These are phyloP conservation scores for Aspergillus sp. DNA, from an alignment of 2,329 filamentous ascomycete species.

Conservation along the genomic window DNA sequence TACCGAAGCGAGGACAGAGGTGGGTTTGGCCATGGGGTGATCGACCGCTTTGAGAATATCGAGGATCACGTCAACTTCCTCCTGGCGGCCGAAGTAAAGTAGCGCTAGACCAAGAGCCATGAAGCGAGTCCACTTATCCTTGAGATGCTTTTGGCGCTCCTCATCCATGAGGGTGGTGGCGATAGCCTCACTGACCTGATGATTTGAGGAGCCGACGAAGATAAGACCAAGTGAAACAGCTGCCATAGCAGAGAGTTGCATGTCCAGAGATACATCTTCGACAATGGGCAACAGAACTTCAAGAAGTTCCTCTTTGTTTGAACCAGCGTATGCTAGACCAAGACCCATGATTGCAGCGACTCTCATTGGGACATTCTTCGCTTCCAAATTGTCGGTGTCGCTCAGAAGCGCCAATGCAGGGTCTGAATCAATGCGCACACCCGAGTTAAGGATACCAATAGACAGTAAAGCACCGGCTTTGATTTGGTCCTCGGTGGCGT, in stretches of 20 bases:
- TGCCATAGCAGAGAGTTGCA: slow-evolving; percentile 96
- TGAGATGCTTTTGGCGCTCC: slow-evolving; percentile 83
- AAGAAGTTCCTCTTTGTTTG: slow-evolving; percentile 85
- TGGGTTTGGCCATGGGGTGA: slow-evolving; percentile 96
- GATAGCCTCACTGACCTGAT: slow-evolving; percentile 88
- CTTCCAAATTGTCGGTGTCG: slow-evolving; percentile 75
- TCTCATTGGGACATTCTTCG: slow-evolving; percentile 73
- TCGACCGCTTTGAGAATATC: slow-evolving; percentile 97
- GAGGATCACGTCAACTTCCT: slow-evolving; percentile 96
- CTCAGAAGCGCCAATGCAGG: slow-evolving; percentile 84
- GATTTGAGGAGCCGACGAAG: slow-evolving; percentile 88
- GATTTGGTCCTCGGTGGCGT: slow-evolving; percentile 77
- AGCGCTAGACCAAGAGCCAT: slow-evolving; percentile 90
- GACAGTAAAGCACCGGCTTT: slow-evolving; percentile 89
- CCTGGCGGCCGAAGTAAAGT: slow-evolving; percentile 93
- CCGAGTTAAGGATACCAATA: slow-evolving; percentile 93
- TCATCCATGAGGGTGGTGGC: slow-evolving; percentile 92
- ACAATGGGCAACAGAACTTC: slow-evolving; percentile 85
- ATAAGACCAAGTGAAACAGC: slow-evolving; percentile 86
- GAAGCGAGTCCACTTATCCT: slow-evolving; percentile 98
- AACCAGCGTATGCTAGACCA: slow-evolving; percentile 90
- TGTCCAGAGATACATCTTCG: slow-evolving; percentile 76
- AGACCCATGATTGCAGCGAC: slow-evolving; percentile 93
- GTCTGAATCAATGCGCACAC: slow-evolving; percentile 84
- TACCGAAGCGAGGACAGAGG: slow-evolving; percentile 88